phyloP scores from a whole-genome alignment of 2,329 filamentous ascomycete genomes.

The Pyrenophora tritici-repentis region DNA sequence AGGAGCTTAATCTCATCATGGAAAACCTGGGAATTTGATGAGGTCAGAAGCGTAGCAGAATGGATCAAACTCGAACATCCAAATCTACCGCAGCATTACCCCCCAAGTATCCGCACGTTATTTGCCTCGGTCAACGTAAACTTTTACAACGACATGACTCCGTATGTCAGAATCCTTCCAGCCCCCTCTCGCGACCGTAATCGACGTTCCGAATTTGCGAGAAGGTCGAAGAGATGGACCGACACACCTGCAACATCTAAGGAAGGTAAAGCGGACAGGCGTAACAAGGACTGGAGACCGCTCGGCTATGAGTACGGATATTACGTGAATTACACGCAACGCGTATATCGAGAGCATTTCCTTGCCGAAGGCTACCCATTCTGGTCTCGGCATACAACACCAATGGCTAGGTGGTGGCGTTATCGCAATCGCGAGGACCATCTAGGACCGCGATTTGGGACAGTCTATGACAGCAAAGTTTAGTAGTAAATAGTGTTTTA shows the following conservation, averaged over 20 bases:
- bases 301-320: not conserved
- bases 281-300: not conserved
- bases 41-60: constrained; percentile 4
- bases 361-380: not conserved
- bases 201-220: not conserved
- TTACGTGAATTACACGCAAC: not conserved
- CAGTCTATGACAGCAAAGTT: not conserved
- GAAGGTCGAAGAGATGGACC: not conserved
- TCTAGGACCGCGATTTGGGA: not conserved
- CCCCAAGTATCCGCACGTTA: not conserved
- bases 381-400: not conserved
- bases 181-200: not conserved
- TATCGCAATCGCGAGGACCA: not conserved
- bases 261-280: not conserved
- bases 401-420: not conserved
- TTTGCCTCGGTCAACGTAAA: not conserved
- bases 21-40: constrained; percentile 3
- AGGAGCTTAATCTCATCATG: not conserved
- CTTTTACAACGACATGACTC: constrained; percentile 1
- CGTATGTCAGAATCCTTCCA: not conserved
- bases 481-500: too few species aligned
- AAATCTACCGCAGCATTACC: not conserved
- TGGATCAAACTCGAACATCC: constrained; percentile 3
- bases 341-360: not conserved
- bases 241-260: not conserved